Evolutionary conservation across 73 alveolate genomes (phyloP).

Genomic region (Paramecium octaurelia): DNA sequence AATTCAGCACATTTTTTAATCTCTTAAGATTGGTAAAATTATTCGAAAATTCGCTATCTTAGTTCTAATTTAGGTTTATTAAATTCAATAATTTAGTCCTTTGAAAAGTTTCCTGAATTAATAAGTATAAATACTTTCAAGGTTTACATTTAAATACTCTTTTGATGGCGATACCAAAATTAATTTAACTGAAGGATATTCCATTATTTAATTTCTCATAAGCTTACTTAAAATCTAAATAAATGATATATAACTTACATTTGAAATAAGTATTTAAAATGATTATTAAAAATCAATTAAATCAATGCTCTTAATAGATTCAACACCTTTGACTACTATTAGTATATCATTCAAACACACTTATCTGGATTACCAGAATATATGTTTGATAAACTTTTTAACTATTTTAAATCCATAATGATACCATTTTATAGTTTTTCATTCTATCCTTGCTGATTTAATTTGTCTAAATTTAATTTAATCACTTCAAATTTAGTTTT

Average conservation of each 20-base stretch:
- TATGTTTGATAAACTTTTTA: background rate
- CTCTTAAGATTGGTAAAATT: background rate
- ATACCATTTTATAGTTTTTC: background rate
- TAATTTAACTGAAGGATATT: background rate
- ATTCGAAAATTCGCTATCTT: background rate
- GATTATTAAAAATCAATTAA: constrained; percentile 9
- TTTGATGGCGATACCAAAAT: background rate
- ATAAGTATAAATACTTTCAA: background rate
- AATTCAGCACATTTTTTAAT: background rate
- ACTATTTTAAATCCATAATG: background rate
- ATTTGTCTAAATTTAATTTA: background rate
- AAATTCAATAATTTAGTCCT: background rate
- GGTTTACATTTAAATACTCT: background rate
- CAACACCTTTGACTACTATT: background rate
- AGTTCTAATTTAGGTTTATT: constrained; percentile 6
- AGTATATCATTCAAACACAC: background rate
- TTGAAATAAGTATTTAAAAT: background rate
- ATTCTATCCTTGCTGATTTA: background rate
- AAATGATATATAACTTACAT: background rate
- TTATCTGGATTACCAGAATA: background rate
- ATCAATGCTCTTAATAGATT: background rate
- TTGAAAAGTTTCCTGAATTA: background rate
- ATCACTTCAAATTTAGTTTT: background rate
- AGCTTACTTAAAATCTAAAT: background rate
- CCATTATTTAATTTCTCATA: background rate